These are phyloP conservation scores for Daldinia caldariorum DNA, from an alignment of 495 filamentous ascomycete species.

Conservation along the genomic window DNA sequence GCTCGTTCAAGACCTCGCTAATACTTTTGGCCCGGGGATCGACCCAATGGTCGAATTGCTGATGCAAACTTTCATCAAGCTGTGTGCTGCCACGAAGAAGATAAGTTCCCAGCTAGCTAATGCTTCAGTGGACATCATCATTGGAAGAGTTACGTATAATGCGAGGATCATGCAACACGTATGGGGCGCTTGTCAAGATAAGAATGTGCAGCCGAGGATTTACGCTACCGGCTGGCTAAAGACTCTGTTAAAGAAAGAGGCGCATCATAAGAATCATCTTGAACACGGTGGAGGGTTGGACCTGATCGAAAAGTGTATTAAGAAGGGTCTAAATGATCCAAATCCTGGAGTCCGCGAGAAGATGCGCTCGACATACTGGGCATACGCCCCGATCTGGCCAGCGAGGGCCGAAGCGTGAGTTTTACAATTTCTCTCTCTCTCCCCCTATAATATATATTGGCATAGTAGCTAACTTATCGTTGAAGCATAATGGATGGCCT, in stretches of 20 bases:
- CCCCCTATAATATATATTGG: slow-evolving; percentile 33
- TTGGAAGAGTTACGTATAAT: slow-evolving; percentile 80
- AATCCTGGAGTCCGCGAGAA: slow-evolving; percentile 87
- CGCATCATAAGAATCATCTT: slow-evolving; percentile 78
- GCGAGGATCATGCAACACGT: slow-evolving; percentile 84
- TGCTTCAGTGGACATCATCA: slow-evolving; percentile 75
- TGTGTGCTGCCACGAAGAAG: slow-evolving; percentile 88
- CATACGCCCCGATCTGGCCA: slow-evolving; percentile 79
- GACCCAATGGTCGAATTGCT: slow-evolving; percentile 92
- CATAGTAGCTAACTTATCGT: slow-evolving; percentile 18
- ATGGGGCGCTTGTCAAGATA: slow-evolving; percentile 81
- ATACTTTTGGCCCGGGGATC: slow-evolving; percentile 75
- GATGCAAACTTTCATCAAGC: slow-evolving; percentile 87
- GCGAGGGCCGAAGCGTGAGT: slow-evolving; percentile 76
- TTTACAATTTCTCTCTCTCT: slow-evolving; percentile 46
- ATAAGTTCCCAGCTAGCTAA: slow-evolving; percentile 85
- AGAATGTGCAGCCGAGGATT: slow-evolving; percentile 84
- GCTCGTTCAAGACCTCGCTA: slow-evolving; percentile 86
- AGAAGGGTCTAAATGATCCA: slow-evolving; percentile 83
- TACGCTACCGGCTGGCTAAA: slow-evolving; percentile 86
- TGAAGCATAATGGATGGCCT: slow-evolving; percentile 75
- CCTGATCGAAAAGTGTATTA: slow-evolving; percentile 84
- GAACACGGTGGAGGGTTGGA: slow-evolving; percentile 86
- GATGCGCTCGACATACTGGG: slow-evolving; percentile 87
- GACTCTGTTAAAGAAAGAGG: slow-evolving; percentile 79